Evolutionary conservation across 75 land plant species (phyloP).

Genomic region (Sequoia sempervirens): DNA sequence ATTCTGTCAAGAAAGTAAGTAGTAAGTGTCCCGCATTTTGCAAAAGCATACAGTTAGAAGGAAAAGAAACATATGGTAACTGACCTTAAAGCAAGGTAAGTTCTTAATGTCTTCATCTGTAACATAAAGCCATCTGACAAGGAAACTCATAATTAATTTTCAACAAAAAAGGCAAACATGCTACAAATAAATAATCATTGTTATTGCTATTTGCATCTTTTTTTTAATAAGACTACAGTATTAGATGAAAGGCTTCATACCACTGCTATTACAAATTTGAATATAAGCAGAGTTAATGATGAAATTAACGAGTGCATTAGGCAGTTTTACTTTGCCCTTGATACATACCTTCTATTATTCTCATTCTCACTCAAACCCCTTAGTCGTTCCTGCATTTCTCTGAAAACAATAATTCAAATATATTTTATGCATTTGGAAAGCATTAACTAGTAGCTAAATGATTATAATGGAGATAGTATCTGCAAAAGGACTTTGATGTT

Average conservation of each 20-base stretch:
- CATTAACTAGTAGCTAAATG: background rate
- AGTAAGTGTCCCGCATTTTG: background rate
- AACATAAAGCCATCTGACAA: slow-evolving; percentile 68
- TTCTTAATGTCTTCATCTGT: slow-evolving; percentile 70
- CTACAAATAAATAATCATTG: background rate
- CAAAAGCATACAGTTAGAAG: background rate
- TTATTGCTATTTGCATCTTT: background rate
- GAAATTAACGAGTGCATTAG: background rate
- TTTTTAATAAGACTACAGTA: background rate
- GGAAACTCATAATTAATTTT: background rate
- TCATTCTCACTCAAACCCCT: slow-evolving; percentile 43
- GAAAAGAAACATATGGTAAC: background rate
- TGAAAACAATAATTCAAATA: slow-evolving; percentile 16
- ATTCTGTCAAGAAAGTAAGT: slow-evolving; percentile 36
- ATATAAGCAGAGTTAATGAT: background rate
- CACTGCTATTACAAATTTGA: background rate
- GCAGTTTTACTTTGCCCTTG: background rate
- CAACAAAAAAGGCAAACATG: slow-evolving; percentile 5
- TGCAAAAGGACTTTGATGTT: background rate
- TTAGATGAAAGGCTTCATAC: background rate
- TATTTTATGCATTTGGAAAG: background rate
- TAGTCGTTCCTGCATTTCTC: slow-evolving; percentile 61
- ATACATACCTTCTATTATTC: slow-evolving; percentile 54
- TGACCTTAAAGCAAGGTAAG: slow-evolving; percentile 78
- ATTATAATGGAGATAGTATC: background rate